A percentile compares a stretch with the other conserved stretches of the same genome.
Conservation (phyloP, 129 eudicot species). For the Rutidosis leptorrhynchoides region DNA sequence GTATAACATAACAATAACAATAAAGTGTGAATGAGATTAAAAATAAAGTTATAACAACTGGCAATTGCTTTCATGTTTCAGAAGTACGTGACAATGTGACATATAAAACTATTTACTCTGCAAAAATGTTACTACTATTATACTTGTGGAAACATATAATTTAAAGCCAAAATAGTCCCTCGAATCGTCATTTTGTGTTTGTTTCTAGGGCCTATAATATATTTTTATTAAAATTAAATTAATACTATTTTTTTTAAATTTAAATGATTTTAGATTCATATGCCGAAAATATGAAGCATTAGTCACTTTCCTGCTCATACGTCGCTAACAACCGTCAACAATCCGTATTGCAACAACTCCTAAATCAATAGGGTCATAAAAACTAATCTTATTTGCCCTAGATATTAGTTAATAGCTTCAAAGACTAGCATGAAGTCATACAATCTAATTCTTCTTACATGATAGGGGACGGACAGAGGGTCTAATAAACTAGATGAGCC, state of each 20-base stretch:
- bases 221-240: too few relatives aligned
- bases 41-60: constrained; percentile 24
- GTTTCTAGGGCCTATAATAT: too few relatives aligned
- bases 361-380: not conserved
- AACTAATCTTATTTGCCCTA: not conserved
- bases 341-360: not conserved
- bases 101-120: constrained; percentile 28
- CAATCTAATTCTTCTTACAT: too few relatives aligned
- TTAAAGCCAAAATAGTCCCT: too few relatives aligned
- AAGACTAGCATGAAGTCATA: too few relatives aligned
- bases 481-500: too few relatives aligned
- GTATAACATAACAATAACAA: not conserved
- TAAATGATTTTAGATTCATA: too few relatives aligned
- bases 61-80: constrained; percentile 52
- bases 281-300: too few relatives aligned
- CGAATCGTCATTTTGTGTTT: too few relatives aligned
- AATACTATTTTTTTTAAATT: too few relatives aligned
- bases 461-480: too few relatives aligned
- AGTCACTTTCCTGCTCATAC: too few relatives aligned
- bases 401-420: not conserved
- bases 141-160: constrained; percentile 20
- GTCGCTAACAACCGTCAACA: not conserved
- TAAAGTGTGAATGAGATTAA: not conserved
- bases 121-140: constrained; percentile 22
- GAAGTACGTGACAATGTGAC: constrained; percentile 42